Conservation (phyloP, 768 basidiomycete genomes). For the Russula vinacea region DNA sequence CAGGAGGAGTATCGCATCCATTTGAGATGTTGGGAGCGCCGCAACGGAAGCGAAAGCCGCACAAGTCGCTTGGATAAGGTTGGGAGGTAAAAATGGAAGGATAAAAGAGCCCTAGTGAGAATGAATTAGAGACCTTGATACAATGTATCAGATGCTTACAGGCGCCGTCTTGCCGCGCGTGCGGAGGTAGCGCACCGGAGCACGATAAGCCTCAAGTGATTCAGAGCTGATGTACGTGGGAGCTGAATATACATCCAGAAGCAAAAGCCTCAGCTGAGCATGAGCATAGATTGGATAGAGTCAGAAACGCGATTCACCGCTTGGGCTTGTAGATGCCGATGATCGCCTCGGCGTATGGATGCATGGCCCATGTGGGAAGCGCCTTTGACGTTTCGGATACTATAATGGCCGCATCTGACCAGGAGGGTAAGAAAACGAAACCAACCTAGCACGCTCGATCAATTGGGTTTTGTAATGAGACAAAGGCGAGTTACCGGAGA, state of each 20-base stretch:
- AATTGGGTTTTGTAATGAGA: not conserved
- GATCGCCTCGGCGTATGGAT: constrained; percentile 30
- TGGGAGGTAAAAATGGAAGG: constrained; percentile 31
- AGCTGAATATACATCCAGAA: constrained; percentile 31
- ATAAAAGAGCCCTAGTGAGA: constrained; percentile 11
- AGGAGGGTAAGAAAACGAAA: constrained; percentile 28
- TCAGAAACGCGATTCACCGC: constrained; percentile 20
- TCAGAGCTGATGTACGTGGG: constrained; percentile 29
- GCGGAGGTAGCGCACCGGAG: constrained; percentile 32
- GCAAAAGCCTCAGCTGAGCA: constrained; percentile 24
- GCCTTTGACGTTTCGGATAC: constrained; percentile 28
- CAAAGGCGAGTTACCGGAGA: constrained; percentile 16
- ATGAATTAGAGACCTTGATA: constrained; percentile 3
- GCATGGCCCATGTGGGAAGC: constrained; percentile 33
- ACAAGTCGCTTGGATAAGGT: constrained; percentile 32
- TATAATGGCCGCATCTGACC: constrained; percentile 29
- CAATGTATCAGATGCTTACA: constrained; percentile 9
- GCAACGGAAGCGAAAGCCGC: constrained; percentile 32
- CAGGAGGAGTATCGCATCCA: constrained; percentile 26
- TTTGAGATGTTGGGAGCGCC: constrained; percentile 19
- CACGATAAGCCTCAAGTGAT: constrained; percentile 20
- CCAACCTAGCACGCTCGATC: constrained; percentile 21
- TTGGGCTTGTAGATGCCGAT: constrained; percentile 28
- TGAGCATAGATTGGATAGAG: constrained; percentile 4
- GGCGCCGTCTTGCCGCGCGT: constrained; percentile 21